Evolutionary conservation across 495 filamentous ascomycete species (phyloP), one percentile per base, ranked within the genome.

Genomic region (Hyaloscypha hepaticicola): DNA sequence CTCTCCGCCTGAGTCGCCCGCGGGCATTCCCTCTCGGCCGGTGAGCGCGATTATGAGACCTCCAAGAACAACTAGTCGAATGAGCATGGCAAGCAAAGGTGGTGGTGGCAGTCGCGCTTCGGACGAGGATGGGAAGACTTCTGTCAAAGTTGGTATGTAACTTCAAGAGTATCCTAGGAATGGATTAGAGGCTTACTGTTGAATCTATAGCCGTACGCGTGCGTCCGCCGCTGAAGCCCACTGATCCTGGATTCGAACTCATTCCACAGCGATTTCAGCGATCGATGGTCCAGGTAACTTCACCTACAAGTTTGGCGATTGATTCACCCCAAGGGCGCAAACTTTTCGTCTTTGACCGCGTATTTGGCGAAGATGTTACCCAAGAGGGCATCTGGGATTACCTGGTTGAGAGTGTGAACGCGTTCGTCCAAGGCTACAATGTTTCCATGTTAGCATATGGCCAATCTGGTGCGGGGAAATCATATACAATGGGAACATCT

Each of bases 401-500:
- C 70, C 78, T 99, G 34, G 85, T 84, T 68, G 96, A 98, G 66
- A 96, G 92, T 72, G 89, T 97, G 62, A 85, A 82, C 74, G 92
- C 93, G 1, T 99, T 99, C 75, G 75, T 96, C 8, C 91, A 96
- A 74, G 95, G 95, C 45, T 99, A 97, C 82, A 99, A 99, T 88
- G 95, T 99, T 69, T 99, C 95, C 14, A 86, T 99, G 55, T 83
- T 99, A 66, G 95, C 95, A 48, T 99, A 99, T 70, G 95, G 95
- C 69, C 95, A 99, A 79, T 99, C 95, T n/a, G 95, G 95, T 41
- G 92, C 95, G n/a, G 95, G 95, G 70, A 99, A 99, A 77, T 99
- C 95, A 1, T 98, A 97, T 74, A 99, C 95, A 0, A 99, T 99
- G 95, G 95, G 95, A 48, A 99, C 95, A 1, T 90, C 95, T 3